A percentile compares a stretch with the other conserved stretches of the same genome.
Conservation (phyloP, 1,139 yeast species). For the Geotrichum carabidarum region DNA sequence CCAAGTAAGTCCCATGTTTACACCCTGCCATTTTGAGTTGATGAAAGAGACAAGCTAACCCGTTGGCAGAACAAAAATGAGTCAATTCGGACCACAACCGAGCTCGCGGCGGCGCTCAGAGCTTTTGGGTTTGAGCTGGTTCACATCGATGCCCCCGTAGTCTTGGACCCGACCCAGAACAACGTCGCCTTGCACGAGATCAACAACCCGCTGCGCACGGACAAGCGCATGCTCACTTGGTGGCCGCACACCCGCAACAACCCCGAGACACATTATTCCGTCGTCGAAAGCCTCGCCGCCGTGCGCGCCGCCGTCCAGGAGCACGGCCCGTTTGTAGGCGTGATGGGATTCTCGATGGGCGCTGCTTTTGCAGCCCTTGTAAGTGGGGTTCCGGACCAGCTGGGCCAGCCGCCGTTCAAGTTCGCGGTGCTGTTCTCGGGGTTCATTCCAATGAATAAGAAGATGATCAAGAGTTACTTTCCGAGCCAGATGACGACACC, state of each 20-base stretch:
- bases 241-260: slow-evolving; percentile 41
- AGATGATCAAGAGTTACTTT: slow-evolving; percentile 46
- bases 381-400: slow-evolving; percentile 25
- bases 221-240: slow-evolving; percentile 38
- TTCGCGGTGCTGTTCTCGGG: slow-evolving; percentile 77
- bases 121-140: slow-evolving; percentile 1
- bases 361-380: slow-evolving; percentile 62
- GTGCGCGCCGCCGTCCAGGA: slow-evolving; percentile 51
- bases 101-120: neutral
- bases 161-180: neutral
- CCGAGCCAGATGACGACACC: slow-evolving; percentile 47
- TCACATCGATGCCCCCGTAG: neutral
- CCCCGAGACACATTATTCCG: slow-evolving; percentile 36
- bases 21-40: neutral
- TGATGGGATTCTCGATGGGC: slow-evolving; percentile 90
- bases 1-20: neutral
- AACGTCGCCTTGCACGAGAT: neutral
- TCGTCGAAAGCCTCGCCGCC: slow-evolving; percentile 47
- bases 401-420: slow-evolving; percentile 46
- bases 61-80: no score
- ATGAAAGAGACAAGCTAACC: neutral
- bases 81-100: neutral
- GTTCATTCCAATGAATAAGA: slow-evolving; percentile 54
- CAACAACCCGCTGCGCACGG: neutral
- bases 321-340: slow-evolving; percentile 84